Evolutionary conservation across 1,139 yeast species (phyloP).

Genomic region (Debaryomyces psychrophilus): DNA sequence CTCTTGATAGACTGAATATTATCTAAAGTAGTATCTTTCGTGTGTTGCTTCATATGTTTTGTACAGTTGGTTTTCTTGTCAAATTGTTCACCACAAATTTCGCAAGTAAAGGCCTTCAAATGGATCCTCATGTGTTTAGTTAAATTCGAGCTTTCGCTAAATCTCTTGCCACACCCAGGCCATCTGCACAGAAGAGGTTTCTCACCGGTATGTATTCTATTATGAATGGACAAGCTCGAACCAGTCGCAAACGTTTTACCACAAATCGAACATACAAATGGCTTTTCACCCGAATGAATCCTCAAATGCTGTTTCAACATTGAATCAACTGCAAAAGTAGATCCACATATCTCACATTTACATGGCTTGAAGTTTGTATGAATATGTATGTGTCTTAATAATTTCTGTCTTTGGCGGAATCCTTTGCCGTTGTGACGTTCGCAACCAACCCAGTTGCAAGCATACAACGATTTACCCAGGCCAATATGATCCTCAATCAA

Average conservation of each 20-base stretch:
- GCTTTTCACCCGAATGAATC: constrained; percentile 84
- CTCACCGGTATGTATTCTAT: constrained; percentile 60
- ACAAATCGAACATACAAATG: constrained; percentile 51
- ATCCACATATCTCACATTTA: constrained; percentile 67
- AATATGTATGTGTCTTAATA: constrained; percentile 80
- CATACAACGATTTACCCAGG: constrained; percentile 68
- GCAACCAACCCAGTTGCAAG: constrained; percentile 81
- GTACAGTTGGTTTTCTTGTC: constrained; percentile 43
- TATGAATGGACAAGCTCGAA: constrained; percentile 56
- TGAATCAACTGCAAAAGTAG: constrained; percentile 67
- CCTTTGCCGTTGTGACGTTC: constrained; percentile 59
- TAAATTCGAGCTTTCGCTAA: constrained; percentile 86
- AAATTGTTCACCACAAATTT: constrained; percentile 54
- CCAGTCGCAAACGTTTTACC: constrained; percentile 57
- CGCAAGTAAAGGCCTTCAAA: constrained; percentile 53
- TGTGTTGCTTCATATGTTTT: constrained; percentile 41
- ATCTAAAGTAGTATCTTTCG: neutral
- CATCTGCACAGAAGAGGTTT: constrained; percentile 81
- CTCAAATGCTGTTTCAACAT: constrained; percentile 76
- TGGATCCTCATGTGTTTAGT: constrained; percentile 85
- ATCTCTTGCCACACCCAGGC: constrained; percentile 81
- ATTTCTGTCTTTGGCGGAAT: constrained; percentile 83
- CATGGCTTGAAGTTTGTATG: constrained; percentile 87
- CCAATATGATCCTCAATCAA: constrained; percentile 69
- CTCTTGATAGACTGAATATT: neutral